These are phyloP conservation scores for Chlorella sp. DNA, from an alignment of 139 green algal genomes.

Conservation along the genomic window DNA sequence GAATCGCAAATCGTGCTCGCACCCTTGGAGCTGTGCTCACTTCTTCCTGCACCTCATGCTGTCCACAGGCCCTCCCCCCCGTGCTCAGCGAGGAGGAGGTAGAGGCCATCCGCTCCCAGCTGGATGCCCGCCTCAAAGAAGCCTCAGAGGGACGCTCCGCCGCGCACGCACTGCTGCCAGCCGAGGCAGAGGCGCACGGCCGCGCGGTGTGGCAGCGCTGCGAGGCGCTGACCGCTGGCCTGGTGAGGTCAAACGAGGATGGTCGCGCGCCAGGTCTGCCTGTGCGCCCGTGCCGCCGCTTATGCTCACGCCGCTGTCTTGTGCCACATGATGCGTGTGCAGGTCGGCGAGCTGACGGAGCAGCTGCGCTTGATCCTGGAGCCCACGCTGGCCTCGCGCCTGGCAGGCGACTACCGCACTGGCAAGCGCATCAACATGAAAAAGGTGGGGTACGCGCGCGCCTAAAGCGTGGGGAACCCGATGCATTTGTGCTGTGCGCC, in stretches of 20 bases:
- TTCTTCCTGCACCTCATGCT: neutral
- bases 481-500: no score
- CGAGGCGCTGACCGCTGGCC: conserved; percentile 76
- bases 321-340: no score
- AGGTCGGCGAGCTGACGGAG: conserved; percentile 90
- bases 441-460: no score
- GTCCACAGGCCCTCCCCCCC: conserved; percentile 15
- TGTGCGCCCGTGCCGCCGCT: no score
- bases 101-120: conserved; percentile 50
- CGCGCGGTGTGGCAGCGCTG: conserved; percentile 76
- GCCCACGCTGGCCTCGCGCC: conserved; percentile 83
- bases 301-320: no score
- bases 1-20: neutral
- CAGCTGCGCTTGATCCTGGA: conserved; percentile 96
- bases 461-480: no score
- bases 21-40: neutral
- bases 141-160: conserved; percentile 24
- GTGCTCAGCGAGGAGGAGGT: conserved; percentile 28
- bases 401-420: conserved; percentile 93
- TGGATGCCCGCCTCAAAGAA: conserved; percentile 55
- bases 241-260: no score
- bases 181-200: conserved; percentile 35
- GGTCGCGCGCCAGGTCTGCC: no score
- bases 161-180: conserved; percentile 7
- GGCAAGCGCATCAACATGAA: conserved; percentile 99